These are phyloP conservation scores for Nevesoporus exiguus DNA, from an alignment of 768 basidiomycete genomes.

Conservation along the genomic window DNA sequence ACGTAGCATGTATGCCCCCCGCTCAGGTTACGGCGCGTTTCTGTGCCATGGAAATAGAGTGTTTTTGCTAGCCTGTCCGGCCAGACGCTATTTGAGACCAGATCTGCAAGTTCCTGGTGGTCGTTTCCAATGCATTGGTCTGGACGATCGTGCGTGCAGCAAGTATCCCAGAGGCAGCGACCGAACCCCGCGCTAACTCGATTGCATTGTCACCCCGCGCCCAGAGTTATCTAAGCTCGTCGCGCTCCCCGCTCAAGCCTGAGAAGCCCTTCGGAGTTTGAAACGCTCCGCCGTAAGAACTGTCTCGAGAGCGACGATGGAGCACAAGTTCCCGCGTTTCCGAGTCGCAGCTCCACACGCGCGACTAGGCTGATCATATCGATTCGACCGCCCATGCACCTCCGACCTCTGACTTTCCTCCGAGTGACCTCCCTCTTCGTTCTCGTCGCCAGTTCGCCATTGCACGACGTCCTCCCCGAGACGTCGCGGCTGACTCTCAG, in stretches of 20 bases:
- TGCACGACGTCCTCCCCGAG: not conserved
- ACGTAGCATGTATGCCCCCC: not conserved
- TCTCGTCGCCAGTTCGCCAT: slow-evolving; percentile 1
- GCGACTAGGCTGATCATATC: not conserved
- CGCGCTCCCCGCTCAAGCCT: not conserved
- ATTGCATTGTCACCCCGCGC: too few relatives aligned
- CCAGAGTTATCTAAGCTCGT: not conserved
- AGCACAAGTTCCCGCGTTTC: not conserved
- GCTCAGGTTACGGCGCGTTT: too few relatives aligned
- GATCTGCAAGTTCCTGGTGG: too few relatives aligned
- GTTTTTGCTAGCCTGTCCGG: too few relatives aligned
- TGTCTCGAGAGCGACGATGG: not conserved
- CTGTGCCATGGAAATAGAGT: too few relatives aligned
- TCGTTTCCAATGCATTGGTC: too few relatives aligned
- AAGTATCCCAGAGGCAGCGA: too few relatives aligned
- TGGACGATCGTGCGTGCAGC: too few relatives aligned
- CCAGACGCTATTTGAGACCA: too few relatives aligned
- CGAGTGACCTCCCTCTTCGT: not conserved
- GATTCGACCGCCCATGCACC: too few relatives aligned
- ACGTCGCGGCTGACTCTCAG: not conserved
- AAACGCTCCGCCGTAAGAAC: not conserved
- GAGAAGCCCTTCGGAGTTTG: not conserved
- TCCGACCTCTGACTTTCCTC: not conserved
- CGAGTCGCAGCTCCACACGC: too few relatives aligned
- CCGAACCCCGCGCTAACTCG: too few relatives aligned